phyloP scores from a whole-genome alignment of 108 stramenopile genomes.

The Schizochytrium sp. region DNA sequence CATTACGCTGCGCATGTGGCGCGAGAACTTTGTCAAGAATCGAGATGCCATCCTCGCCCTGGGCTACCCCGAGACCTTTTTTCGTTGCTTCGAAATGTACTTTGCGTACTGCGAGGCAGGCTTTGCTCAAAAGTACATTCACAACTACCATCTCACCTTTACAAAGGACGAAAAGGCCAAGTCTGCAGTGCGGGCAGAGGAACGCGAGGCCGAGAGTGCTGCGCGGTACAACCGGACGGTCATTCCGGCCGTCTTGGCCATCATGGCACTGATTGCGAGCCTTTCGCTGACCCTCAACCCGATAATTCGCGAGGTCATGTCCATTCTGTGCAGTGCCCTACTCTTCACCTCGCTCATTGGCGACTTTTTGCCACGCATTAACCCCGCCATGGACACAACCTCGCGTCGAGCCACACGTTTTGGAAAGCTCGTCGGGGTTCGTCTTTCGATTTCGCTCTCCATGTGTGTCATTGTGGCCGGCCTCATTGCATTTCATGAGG shows the following conservation, averaged over 20 bases:
- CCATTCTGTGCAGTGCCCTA: background rate
- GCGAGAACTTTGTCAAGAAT: conserved; percentile 73
- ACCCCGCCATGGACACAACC: background rate
- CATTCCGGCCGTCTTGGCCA: background rate
- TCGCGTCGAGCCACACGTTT: background rate
- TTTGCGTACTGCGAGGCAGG: conserved; percentile 90
- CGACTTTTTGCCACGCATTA: background rate
- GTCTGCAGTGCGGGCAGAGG: background rate
- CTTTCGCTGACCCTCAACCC: background rate
- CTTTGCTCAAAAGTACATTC: conserved; percentile 40
- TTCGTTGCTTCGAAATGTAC: conserved; percentile 92
- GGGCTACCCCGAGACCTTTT: conserved; percentile 85
- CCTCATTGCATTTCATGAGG: background rate
- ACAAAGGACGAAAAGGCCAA: background rate
- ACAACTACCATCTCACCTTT: background rate
- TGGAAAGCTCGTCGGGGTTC: background rate
- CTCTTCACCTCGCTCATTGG: background rate
- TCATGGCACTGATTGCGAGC: background rate
- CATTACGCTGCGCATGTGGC: conserved; percentile 82
- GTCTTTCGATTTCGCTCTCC: background rate
- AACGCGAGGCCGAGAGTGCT: background rate
- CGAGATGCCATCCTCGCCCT: conserved; percentile 52
- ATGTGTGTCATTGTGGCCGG: background rate
- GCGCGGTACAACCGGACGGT: background rate
- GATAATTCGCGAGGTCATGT: background rate